Evolutionary conservation across 2,329 filamentous ascomycete genomes (phyloP).

Genomic region (Fusarium sp.): DNA sequence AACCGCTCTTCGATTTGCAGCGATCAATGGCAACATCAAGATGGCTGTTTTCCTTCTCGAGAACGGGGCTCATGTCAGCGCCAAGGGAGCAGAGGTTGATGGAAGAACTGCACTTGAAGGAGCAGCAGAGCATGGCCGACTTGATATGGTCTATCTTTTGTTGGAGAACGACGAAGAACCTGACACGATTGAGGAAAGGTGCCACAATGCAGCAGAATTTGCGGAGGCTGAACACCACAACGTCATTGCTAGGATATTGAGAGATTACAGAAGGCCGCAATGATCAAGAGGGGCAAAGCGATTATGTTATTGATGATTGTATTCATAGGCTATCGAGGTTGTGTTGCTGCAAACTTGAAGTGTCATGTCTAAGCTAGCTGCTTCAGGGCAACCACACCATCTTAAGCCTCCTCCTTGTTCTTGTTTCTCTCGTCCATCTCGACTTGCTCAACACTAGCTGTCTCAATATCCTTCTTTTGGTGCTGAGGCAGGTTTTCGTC

Average conservation of each 20-base stretch:
- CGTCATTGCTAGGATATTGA: not conserved
- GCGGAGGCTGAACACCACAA: not conserved
- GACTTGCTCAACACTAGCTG: slow-evolving; percentile 39
- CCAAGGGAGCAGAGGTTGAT: accelerated
- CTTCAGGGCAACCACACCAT: accelerated
- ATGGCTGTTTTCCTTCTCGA: not conserved
- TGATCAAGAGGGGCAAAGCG: accelerated
- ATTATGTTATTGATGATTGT: not conserved
- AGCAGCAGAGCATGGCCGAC: not conserved
- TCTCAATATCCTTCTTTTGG: slow-evolving; percentile 44
- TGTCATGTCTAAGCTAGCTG: not conserved
- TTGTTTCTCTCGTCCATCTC: slow-evolving; percentile 35
- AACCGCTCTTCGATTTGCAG: slow-evolving; percentile 3
- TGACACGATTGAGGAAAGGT: not conserved
- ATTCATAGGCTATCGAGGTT: slow-evolving; percentile 5
- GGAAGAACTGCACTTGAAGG: not conserved
- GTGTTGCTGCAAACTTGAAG: not conserved
- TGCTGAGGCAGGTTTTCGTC: slow-evolving; percentile 20
- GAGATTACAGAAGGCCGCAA: not conserved
- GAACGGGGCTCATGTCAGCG: not conserved
- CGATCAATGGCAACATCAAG: not conserved
- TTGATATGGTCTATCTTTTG: slow-evolving; percentile 17
- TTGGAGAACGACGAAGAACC: slow-evolving; percentile 9
- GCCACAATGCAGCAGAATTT: not conserved
- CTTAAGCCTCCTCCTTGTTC: slow-evolving; percentile 11